Evolutionary conservation across 371 early-diverging fungal species (phyloP), one percentile per base, ranked within the genome.

Genomic region (Mycotypha africana): DNA sequence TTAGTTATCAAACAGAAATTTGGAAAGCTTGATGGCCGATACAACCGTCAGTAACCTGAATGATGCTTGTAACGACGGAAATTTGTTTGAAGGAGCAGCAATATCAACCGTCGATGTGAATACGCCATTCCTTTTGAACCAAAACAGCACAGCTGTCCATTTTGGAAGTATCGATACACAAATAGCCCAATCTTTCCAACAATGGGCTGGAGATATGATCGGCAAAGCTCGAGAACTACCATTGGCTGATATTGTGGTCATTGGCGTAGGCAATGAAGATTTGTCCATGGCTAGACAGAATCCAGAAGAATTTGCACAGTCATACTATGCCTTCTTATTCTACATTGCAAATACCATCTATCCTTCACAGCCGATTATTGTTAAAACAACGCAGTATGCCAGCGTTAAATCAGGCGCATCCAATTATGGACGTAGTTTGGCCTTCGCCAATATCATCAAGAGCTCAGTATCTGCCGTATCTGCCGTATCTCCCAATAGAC

Each of bases 371-470:
- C 25, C 31, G 0, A 58, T 70, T 14, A 44, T 66, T 21, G 42
- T 70, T 17, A 56, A 61, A 12, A 63, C 66, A 25, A 66, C 66
- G 0, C 58, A 61, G 25, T 61, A 51, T 28, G 51, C 58, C 22
- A 44, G 50, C 14, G 35, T 50, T 30, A 52, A 43, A 5, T 19
- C 38, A 11, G 15, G 45, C 5, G 48, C 47, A 16, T 61, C 56
- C 52, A 66, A 60, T 30, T 47, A 58, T 17, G 64, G 66, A 1
- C 56, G 60, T n/a, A 66, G 67, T 38, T 44, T 43, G 15, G 64
- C 67, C 5, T 70, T 60, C 47, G 45, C 64, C 4, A 60, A 56
- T 19, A 42, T 58, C 2, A 40, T 70, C 15, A 47, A 51, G 4
- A 38, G 52, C 9, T 31, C 26, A n/a, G 40, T 43, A 7, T 14